phyloP scores from a whole-genome alignment of 495 filamentous ascomycete species.

The Sphaerosporella brunnea region DNA sequence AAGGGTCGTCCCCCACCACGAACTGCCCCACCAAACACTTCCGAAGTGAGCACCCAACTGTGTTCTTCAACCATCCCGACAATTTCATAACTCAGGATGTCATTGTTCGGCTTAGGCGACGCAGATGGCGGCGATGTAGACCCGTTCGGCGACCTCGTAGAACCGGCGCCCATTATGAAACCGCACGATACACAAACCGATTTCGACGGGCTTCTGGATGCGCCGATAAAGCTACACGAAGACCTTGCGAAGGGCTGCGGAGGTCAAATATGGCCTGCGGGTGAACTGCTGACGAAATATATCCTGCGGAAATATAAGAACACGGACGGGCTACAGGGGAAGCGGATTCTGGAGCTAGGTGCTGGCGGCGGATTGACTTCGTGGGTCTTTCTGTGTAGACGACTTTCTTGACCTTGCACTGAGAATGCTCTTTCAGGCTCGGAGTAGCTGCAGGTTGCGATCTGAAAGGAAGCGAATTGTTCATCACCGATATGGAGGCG shows the following conservation, averaged over 20 bases:
- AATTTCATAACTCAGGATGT: no score
- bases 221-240: constrained; percentile 59
- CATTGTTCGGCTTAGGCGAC: no score
- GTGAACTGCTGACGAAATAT: constrained; percentile 70
- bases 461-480: constrained; percentile 34
- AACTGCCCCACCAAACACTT: no score
- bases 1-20: no score
- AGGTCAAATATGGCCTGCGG: constrained; percentile 85
- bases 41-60: no score
- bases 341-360: constrained; percentile 67
- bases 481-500: constrained; percentile 68
- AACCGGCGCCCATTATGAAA: constrained; percentile 18
- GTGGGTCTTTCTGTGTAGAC: constrained; percentile 23
- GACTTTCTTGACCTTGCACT: no score
- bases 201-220: constrained; percentile 54
- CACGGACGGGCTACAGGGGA: constrained; percentile 12
- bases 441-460: constrained; percentile 44
- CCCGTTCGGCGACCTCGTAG: constrained; percentile 19
- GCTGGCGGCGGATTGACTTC: constrained; percentile 82
- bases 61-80: no score
- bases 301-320: constrained; percentile 34
- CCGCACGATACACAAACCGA: constrained; percentile 44
- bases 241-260: constrained; percentile 77
- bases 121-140: constrained; percentile 23
- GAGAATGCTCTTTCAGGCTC: constrained; percentile 34